Evolutionary conservation across 768 basidiomycete genomes (phyloP).

Genomic region (Tylopilus subfusipes): DNA sequence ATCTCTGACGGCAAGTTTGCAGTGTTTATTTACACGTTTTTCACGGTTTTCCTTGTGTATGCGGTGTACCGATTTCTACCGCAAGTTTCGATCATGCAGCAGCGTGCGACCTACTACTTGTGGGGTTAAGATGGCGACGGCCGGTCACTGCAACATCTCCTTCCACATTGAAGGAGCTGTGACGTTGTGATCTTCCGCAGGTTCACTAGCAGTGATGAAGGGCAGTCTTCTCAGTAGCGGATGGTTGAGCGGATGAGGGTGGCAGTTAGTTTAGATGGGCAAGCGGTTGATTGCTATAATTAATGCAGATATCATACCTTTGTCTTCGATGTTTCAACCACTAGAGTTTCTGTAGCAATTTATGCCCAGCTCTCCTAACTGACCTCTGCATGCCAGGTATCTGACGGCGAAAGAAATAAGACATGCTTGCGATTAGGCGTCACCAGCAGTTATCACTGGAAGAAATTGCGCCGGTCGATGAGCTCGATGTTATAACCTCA

Average conservation of each 20-base stretch:
- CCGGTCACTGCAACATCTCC: conserved; percentile 26
- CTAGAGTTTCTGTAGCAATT: too few species aligned
- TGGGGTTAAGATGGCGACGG: conserved; percentile 50
- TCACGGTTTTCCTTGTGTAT: conserved; percentile 45
- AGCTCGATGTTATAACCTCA: too few species aligned
- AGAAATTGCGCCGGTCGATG: too few species aligned
- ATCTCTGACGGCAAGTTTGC: conserved; percentile 9
- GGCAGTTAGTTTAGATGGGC: background rate
- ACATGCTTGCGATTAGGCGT: too few species aligned
- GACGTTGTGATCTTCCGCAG: conserved; percentile 7
- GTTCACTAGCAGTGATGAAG: conserved; percentile 7
- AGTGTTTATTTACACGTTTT: conserved; percentile 42
- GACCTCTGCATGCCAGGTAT: too few species aligned
- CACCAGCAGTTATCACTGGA: too few species aligned
- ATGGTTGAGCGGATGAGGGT: background rate
- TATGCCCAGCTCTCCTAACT: too few species aligned
- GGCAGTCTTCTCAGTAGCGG: conserved; percentile 9
- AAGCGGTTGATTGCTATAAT: background rate
- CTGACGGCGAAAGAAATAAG: too few species aligned
- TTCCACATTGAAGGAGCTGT: conserved; percentile 29
- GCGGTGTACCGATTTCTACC: conserved; percentile 60
- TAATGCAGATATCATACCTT: background rate
- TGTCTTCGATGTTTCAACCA: background rate
- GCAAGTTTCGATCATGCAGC: conserved; percentile 51
- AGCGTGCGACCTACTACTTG: conserved; percentile 60